phyloP scores from a whole-genome alignment of 1,284 basidiomycete genomes.

The Volvariella volvacea region DNA sequence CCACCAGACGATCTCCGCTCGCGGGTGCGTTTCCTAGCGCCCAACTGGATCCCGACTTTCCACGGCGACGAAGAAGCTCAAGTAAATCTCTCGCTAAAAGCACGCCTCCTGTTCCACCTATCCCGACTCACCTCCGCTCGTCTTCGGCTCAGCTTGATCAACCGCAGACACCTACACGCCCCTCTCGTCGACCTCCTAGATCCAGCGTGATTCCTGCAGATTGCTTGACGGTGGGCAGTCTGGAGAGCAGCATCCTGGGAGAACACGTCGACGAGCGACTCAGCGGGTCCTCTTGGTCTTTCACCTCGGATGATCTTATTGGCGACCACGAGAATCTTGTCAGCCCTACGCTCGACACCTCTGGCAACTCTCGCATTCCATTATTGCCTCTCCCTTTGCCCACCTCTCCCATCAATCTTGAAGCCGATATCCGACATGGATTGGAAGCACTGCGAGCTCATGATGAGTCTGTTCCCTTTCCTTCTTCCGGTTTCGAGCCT shows the following conservation, averaged over 20 bases:
- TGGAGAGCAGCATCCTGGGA: background rate
- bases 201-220: conserved; percentile 32
- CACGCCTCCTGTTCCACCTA: conserved; percentile 25
- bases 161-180: conserved; percentile 6
- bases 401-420: conserved; percentile 30
- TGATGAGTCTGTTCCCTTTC: conserved; percentile 1
- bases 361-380: conserved; percentile 6
- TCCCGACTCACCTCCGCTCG: conserved; percentile 14
- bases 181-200: conserved; percentile 27
- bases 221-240: conserved; percentile 20
- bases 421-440: conserved; percentile 26
- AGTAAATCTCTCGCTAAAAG: conserved; percentile 19
- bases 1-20: conserved; percentile 12
- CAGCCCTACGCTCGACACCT: background rate
- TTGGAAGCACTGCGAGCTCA: conserved; percentile 20
- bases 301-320: conserved; percentile 1
- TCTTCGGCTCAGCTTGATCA: conserved; percentile 6
- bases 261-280: conserved; percentile 11
- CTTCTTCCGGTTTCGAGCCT: too few species aligned
- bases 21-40: conserved; percentile 13
- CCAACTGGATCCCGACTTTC: conserved; percentile 19
- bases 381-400: conserved; percentile 31
- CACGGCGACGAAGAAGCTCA: conserved; percentile 14
- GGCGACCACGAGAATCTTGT: background rate
- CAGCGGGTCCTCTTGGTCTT: background rate